Conservation (phyloP, 2,329 filamentous ascomycete species). For the Nemania diffusa region DNA sequence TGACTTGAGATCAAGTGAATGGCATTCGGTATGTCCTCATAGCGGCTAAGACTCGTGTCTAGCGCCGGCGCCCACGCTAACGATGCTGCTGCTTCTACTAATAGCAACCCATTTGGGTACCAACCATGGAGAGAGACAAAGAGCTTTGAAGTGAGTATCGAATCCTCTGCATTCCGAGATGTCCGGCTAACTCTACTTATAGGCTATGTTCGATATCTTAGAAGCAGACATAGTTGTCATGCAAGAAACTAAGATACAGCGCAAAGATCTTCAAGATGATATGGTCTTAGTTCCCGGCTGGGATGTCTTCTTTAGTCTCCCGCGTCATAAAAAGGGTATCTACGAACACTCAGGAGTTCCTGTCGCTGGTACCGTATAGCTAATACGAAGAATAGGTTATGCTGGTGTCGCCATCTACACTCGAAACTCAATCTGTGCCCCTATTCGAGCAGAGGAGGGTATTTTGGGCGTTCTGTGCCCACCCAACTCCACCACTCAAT, state of each 20-base stretch:
- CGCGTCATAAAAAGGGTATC: slow-evolving; percentile 89
- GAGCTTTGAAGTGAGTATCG: slow-evolving; percentile 69
- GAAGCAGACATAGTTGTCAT: slow-evolving; percentile 94
- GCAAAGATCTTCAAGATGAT: slow-evolving; percentile 90
- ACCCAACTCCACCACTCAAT: slow-evolving; percentile 75
- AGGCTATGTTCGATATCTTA: slow-evolving; percentile 94
- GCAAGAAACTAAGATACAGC: slow-evolving; percentile 96
- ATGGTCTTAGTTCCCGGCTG: slow-evolving; percentile 96
- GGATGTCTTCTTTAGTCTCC: slow-evolving; percentile 96
- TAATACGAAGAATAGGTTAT: slow-evolving; percentile 71
- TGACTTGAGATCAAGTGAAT: slow-evolving; percentile 67
- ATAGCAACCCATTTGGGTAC: slow-evolving; percentile 83
- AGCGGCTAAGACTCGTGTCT: not conserved
- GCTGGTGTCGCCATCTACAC: slow-evolving; percentile 97
- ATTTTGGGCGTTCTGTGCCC: slow-evolving; percentile 82
- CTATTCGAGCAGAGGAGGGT: slow-evolving; percentile 93
- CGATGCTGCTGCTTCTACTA: not conserved
- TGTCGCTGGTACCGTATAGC: not conserved
- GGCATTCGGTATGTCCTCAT: slow-evolving; percentile 72
- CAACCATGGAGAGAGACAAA: slow-evolving; percentile 81
- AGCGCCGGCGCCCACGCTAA: slow-evolving; percentile 37
- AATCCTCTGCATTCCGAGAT: not conserved
- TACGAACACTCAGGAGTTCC: not conserved
- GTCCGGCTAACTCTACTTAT: slow-evolving; percentile 6
- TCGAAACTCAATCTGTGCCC: slow-evolving; percentile 83